A percentile compares a stretch with the other conserved stretches of the same genome.
Evolutionary conservation across 2,329 filamentous ascomycete species (phyloP).

Genomic region (Diaporthe citriasiana): DNA sequence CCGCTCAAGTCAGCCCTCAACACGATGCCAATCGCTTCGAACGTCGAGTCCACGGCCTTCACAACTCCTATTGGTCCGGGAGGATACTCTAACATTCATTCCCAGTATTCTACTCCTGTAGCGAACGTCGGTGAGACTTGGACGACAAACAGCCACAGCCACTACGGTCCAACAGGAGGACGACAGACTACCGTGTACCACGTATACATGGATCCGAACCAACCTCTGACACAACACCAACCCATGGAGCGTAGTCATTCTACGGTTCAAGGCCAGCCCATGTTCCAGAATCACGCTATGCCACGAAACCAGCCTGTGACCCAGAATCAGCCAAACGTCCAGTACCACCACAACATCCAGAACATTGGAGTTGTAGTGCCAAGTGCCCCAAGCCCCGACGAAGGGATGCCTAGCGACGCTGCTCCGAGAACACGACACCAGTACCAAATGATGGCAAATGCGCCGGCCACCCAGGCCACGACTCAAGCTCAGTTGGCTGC

Average conservation of each 20-base stretch:
- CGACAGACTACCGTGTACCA: background rate
- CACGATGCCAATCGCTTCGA: background rate
- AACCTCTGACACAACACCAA: background rate
- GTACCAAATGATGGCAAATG: background rate
- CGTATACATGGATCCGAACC: background rate
- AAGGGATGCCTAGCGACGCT: background rate
- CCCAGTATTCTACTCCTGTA: background rate
- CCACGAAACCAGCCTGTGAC: background rate
- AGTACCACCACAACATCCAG: background rate
- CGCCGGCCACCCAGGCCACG: background rate
- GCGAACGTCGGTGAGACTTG: no score
- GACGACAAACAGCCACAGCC: no score
- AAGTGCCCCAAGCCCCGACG: background rate
- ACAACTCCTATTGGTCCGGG: background rate
- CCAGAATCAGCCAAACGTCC: background rate
- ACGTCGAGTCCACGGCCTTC: background rate
- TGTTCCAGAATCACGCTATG: background rate
- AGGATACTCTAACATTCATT: background rate
- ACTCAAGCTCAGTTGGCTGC: background rate
- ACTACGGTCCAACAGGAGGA: background rate
- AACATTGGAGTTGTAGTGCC: background rate
- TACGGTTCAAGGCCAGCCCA: background rate
- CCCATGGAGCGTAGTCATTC: background rate
- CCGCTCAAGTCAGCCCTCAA: background rate
- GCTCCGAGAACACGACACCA: fast-evolving